Evolutionary conservation across 441 rosid species (phyloP).

Genomic region (Adansonia madagascariensis): DNA sequence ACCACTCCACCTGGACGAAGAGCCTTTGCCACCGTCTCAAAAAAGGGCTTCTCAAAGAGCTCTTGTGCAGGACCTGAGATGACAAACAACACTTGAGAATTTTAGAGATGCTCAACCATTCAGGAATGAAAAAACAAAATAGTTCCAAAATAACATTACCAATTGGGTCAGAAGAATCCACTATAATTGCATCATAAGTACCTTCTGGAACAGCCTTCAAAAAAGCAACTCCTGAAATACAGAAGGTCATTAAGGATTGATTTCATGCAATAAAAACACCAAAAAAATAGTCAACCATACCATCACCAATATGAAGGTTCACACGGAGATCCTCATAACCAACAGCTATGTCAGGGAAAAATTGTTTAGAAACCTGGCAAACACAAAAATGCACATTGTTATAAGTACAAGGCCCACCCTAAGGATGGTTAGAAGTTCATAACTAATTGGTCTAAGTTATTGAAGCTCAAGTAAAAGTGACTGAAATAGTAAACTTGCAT

Average conservation of each 20-base stretch:
- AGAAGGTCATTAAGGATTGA: not conserved
- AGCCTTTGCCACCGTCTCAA: slow-evolving; percentile 35
- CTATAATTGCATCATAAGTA: slow-evolving; percentile 87
- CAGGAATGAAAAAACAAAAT: too few species aligned
- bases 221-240: slow-evolving; percentile 76
- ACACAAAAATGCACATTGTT: slow-evolving; percentile 16
- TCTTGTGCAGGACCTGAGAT: slow-evolving; percentile 87
- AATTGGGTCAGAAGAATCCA: slow-evolving; percentile 91
- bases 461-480: not conserved
- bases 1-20: slow-evolving; percentile 58
- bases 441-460: not conserved
- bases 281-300: slow-evolving; percentile 40
- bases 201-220: slow-evolving; percentile 75
- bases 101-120: not conserved
- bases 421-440: not conserved
- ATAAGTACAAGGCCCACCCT: not conserved
- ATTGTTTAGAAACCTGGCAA: slow-evolving; percentile 77
- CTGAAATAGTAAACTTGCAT: not conserved
- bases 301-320: slow-evolving; percentile 77
- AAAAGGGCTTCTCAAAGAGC: slow-evolving; percentile 89
- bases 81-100: slow-evolving; percentile 37
- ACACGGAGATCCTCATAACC: slow-evolving; percentile 93
- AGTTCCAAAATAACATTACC: slow-evolving; percentile 49
- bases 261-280: not conserved
- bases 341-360: slow-evolving; percentile 77